These are phyloP conservation scores for Achaetomiella virescens DNA, from an alignment of 495 filamentous ascomycete species.

Conservation along the genomic window DNA sequence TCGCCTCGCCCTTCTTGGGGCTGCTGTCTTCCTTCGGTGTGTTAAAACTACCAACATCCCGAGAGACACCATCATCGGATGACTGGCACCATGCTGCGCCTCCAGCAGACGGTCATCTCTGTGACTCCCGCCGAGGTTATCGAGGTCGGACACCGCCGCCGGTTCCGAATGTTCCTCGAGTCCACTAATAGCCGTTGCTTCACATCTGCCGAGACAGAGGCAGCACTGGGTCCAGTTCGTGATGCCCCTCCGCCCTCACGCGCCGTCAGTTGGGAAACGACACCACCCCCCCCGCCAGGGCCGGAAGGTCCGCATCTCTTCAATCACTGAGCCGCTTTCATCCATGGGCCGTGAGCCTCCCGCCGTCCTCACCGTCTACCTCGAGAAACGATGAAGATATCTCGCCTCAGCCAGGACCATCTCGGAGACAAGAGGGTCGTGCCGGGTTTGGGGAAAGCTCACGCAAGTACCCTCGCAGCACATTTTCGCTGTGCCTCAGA, in stretches of 20 bases:
- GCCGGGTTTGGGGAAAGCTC: background rate
- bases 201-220: background rate
- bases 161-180: slow-evolving; percentile 33
- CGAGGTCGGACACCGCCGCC: slow-evolving; percentile 39
- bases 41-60: background rate
- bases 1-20: too few species aligned
- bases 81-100: slow-evolving; percentile 47
- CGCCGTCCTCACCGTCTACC: background rate
- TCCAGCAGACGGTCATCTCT: slow-evolving; percentile 46
- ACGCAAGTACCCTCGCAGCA: background rate
- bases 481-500: background rate
- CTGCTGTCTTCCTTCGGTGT: too few species aligned
- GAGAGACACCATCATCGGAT: background rate
- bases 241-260: background rate
- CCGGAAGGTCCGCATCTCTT: background rate
- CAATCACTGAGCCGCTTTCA: background rate
- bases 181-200: slow-evolving; percentile 5
- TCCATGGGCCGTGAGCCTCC: background rate
- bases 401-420: background rate
- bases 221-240: background rate
- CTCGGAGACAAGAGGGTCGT: background rate
- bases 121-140: slow-evolving; percentile 50
- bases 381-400: slow-evolving; percentile 1
- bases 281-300: background rate
- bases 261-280: background rate